Percentiles rank a stretch among this genome's conserved stretches.
Evolutionary conservation across 2,329 filamentous ascomycete species (phyloP).

Genomic region (Shiraia bambusicola): DNA sequence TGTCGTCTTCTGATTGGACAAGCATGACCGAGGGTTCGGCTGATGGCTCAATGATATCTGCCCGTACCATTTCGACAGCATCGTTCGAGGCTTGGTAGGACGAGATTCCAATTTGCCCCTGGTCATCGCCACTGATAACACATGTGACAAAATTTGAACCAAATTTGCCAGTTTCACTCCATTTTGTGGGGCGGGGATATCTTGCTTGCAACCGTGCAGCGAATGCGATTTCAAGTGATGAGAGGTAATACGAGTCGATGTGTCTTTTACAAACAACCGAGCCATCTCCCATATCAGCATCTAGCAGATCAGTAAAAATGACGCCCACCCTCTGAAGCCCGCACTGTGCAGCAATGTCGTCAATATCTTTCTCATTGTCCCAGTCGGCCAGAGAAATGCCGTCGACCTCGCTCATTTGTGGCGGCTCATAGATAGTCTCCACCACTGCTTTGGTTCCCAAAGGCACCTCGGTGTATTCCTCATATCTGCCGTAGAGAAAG

Average conservation of each 20-base stretch:
- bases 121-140: slow-evolving; percentile 87
- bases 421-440: slow-evolving; percentile 95
- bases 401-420: slow-evolving; percentile 84
- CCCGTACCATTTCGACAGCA: slow-evolving; percentile 93
- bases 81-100: slow-evolving; percentile 95
- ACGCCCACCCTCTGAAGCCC: slow-evolving; percentile 87
- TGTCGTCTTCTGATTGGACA: slow-evolving; percentile 87
- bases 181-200: slow-evolving; percentile 88
- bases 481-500: slow-evolving; percentile 87
- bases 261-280: slow-evolving; percentile 93
- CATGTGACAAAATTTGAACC: slow-evolving; percentile 98
- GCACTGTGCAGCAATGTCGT: slow-evolving; percentile 77
- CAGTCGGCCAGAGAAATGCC: slow-evolving; percentile 83
- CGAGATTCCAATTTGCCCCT: slow-evolving; percentile 83
- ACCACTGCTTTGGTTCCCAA: slow-evolving; percentile 93
- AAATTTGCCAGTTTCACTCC: slow-evolving; percentile 92
- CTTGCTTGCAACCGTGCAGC: slow-evolving; percentile 84
- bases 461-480: slow-evolving; percentile 89
- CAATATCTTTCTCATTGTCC: slow-evolving; percentile 79
- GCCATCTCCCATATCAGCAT: slow-evolving; percentile 78
- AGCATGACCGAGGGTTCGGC: slow-evolving; percentile 93
- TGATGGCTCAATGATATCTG: slow-evolving; percentile 92
- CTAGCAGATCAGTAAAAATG: slow-evolving; percentile 90
- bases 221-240: slow-evolving; percentile 88
- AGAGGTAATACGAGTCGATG: slow-evolving; percentile 90